Conservation (phyloP, 257 asterid species). For the Solanum sparsipilum region DNA sequence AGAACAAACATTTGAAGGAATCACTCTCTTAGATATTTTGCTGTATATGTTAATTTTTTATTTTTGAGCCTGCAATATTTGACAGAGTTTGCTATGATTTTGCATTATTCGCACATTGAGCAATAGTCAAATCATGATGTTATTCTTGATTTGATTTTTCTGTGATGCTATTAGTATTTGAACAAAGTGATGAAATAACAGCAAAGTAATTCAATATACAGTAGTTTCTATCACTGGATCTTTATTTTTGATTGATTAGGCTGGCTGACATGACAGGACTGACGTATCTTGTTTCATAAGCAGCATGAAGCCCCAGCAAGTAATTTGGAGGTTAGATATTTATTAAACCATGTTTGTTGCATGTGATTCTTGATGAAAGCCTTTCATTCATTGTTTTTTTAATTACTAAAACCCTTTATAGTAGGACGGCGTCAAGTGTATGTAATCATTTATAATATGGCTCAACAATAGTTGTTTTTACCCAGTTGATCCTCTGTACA, state of each 20-base stretch:
- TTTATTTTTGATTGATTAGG: slow-evolving; percentile 21
- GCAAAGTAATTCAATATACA: not conserved
- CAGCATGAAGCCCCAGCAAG: slow-evolving; percentile 43
- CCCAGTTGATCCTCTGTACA: not conserved
- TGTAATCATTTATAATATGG: not conserved
- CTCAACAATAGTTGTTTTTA: not conserved
- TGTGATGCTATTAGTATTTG: not conserved
- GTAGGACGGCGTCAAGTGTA: not conserved
- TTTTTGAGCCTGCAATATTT: not conserved
- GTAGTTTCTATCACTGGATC: slow-evolving; percentile 16
- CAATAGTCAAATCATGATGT: not conserved
- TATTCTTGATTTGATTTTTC: not conserved
- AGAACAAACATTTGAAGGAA: not conserved
- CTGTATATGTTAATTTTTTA: not conserved
- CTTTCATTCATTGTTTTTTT: not conserved
- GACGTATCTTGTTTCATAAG: slow-evolving; percentile 31
- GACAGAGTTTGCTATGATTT: not conserved
- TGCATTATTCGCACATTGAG: not conserved
- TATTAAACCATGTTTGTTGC: not conserved
- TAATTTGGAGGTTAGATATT: slow-evolving; percentile 50
- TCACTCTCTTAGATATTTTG: not conserved
- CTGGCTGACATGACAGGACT: slow-evolving; percentile 41
- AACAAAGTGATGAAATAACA: not conserved
- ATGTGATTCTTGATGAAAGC: not conserved
- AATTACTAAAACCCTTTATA: not conserved